A percentile compares a stretch with the other conserved stretches of the same genome.
Conservation (phyloP, 192 early-diverging fungal genomes). For the Coemansia sp. region DNA sequence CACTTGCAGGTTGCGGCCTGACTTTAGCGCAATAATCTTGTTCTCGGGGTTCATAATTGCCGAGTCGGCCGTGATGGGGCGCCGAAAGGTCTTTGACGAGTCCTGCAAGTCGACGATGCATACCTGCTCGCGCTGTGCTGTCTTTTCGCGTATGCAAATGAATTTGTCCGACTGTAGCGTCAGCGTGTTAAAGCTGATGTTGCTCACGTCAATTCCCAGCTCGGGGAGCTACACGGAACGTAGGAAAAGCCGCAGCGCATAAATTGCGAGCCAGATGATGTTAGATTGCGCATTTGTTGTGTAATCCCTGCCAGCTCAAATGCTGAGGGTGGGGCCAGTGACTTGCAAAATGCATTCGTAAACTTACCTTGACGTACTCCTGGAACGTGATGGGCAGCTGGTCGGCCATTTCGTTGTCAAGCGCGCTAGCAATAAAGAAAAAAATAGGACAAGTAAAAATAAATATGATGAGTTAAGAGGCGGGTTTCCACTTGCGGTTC, state of each 20-base stretch:
- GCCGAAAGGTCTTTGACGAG: slow-evolving; percentile 72
- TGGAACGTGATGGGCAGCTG: slow-evolving; percentile 90
- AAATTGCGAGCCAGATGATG: background rate
- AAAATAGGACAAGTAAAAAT: background rate
- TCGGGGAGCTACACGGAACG: slow-evolving; percentile 69
- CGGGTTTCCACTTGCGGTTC: background rate
- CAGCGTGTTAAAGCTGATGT: slow-evolving; percentile 95
- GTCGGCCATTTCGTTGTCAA: slow-evolving; percentile 64
- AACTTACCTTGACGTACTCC: slow-evolving; percentile 90
- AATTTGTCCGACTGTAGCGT: slow-evolving; percentile 98
- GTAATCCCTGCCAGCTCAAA: too few species aligned
- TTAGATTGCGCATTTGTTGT: slow-evolving; percentile 4
- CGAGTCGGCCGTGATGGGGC: slow-evolving; percentile 95
- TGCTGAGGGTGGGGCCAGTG: too few species aligned
- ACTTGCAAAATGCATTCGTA: background rate
- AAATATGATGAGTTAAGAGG: background rate
- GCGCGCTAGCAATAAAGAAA: slow-evolving; percentile 3
- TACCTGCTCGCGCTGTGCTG: slow-evolving; percentile 82
- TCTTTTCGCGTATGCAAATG: slow-evolving; percentile 94
- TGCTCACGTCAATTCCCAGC: slow-evolving; percentile 85
- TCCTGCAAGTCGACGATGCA: slow-evolving; percentile 94
- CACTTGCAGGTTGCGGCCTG: slow-evolving; percentile 87
- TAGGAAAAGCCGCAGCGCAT: background rate
- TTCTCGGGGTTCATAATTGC: slow-evolving; percentile 96
- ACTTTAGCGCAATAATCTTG: slow-evolving; percentile 96